Percentiles rank a stretch among this genome's conserved stretches.
phyloP scores from a whole-genome alignment of 805 yeast genomes.

The Scheffersomyces ergatensis region DNA sequence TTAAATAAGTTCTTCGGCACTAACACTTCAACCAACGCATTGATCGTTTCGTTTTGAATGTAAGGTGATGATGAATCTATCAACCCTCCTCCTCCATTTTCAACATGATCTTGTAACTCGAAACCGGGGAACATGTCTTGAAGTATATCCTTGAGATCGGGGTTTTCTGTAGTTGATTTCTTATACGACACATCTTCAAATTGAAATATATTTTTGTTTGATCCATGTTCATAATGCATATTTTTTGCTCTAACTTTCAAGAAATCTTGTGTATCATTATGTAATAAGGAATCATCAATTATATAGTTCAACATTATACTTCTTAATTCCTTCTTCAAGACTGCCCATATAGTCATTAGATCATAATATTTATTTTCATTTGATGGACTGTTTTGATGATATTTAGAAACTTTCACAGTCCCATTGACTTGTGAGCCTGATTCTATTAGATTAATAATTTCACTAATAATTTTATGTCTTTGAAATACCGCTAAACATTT shows the following conservation, averaged over 20 bases:
- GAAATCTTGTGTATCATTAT: constrained; percentile 2
- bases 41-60: constrained; percentile 57
- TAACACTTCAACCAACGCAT: constrained; percentile 57
- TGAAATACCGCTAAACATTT: constrained; percentile 64
- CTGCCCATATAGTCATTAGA: constrained; percentile 22
- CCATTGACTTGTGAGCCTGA: constrained; percentile 15
- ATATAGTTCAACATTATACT: constrained; percentile 32
- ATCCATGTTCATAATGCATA: constrained; percentile 12
- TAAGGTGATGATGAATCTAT: constrained; percentile 35
- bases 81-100: constrained; percentile 8
- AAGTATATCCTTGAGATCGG: constrained; percentile 32
- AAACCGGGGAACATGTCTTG: constrained; percentile 75
- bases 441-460: constrained; percentile 42
- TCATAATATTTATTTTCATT: neutral
- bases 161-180: constrained; percentile 19
- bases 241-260: constrained; percentile 2
- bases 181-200: constrained; percentile 28
- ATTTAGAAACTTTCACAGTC: neutral
- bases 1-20: constrained; percentile 73
- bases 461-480: constrained; percentile 64
- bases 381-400: neutral
- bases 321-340: constrained; percentile 30
- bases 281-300: constrained; percentile 15
- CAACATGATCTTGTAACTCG: constrained; percentile 6
- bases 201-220: constrained; percentile 21